Base-by-base conservation (phyloP, 2,329 filamentous ascomycete genomes). In the Talaromyces sp. region DNA sequence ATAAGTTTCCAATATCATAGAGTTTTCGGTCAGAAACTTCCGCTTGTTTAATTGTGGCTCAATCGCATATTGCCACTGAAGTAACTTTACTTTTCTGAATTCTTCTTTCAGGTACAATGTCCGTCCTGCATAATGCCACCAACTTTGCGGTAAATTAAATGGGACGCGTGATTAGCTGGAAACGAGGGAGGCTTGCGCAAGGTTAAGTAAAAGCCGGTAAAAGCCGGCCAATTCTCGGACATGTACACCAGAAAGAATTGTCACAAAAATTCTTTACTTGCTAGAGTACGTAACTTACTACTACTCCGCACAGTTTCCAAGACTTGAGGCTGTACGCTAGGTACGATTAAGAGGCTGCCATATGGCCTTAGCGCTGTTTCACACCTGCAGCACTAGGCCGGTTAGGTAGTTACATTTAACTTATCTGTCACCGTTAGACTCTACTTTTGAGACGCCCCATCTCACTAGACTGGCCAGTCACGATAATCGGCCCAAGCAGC, bases 341-440 rank as follows among this genome's bases (percentile, higher is more conserved):
- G 27, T n/a, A 54, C 27, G 22, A 14, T 45, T 43, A 59, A 59
- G 39, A 45, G 56, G 19, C 37, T 27, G 39, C 39, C 37, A 59
- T 59, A 45, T 45, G 22, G 37, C 56, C 27, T 45, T 59, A 59
- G 56, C 39, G 56, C 37, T 45, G 56, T 59, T 59, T 59, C 54
- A 57, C 35, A 57, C 54, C 22, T 50, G 47, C 56, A 59, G 56
- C 56, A 19, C 19, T 59, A 27, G 56, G 33, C 33, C 33, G 3
- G 1, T 33, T 27, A 57, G 52, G 31, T 37, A 41, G 35, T 41
- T 59, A 59, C 37, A 41, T 43, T 39, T 45, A 45, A 31, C 56
- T 59, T 59, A 45, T 59, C 39, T 45, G 19, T 45, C 56, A 59
- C 56, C 24, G 13, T 41, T 33, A 59, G 37, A 45, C 56, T 19